Evolutionary conservation across 306 rosid genomes (phyloP).

Genomic region (Pterocarpus santalinus): DNA sequence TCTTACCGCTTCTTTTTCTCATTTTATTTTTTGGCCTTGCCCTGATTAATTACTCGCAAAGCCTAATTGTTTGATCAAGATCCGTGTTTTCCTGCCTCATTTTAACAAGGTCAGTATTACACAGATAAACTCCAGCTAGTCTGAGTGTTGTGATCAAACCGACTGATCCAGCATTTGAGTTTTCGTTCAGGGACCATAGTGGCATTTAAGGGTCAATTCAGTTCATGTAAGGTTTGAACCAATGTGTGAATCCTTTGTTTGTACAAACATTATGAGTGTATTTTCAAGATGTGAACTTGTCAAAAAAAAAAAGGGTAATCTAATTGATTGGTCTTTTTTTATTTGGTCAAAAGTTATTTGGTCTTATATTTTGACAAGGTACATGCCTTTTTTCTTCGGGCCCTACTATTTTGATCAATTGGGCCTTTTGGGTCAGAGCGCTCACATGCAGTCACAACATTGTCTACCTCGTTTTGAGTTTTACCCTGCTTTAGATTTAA

Average conservation of each 20-base stretch:
- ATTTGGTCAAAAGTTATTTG: too few species aligned
- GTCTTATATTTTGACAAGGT: too few species aligned
- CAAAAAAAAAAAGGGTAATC: not conserved
- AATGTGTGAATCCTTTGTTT: constrained; percentile 12
- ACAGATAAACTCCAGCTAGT: constrained; percentile 31
- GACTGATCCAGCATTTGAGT: constrained; percentile 39
- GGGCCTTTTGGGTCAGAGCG: not conserved
- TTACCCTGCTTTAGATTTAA: too few species aligned
- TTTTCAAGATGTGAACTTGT: constrained; percentile 31
- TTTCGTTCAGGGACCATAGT: constrained; percentile 44
- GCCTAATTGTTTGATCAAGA: constrained; percentile 38
- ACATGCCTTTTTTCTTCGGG: too few species aligned
- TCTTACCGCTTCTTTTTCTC: too few species aligned
- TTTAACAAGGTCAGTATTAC: constrained; percentile 50
- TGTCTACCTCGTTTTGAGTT: too few species aligned
- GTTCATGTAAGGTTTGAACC: constrained; percentile 45
- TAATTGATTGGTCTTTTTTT: not conserved
- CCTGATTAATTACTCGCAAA: constrained; percentile 32
- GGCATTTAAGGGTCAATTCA: constrained; percentile 43
- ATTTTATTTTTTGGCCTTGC: constrained; percentile 4
- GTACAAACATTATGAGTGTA: constrained; percentile 39
- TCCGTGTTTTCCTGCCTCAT: constrained; percentile 40
- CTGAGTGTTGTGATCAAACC: constrained; percentile 31
- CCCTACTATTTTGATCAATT: not conserved
- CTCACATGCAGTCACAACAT: too few species aligned